Base-by-base conservation (phyloP, 177 flowering plant genomes). In the Vitis hybrid region DNA sequence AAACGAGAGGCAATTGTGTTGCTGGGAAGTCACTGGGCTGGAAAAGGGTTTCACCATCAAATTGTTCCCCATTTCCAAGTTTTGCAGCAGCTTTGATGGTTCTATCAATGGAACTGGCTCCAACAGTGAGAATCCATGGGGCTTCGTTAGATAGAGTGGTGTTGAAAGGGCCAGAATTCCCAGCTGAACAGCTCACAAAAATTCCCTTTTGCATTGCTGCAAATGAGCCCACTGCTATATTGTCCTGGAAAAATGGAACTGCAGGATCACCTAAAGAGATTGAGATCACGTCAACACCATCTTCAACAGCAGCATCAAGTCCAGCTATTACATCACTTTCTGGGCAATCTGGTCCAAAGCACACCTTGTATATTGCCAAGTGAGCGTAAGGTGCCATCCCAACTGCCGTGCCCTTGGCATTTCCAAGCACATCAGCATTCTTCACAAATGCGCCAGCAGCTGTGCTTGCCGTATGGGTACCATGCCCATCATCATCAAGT, bases 231-330 rank as follows among this genome's bases (percentile, higher is more conserved):
- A 83, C 18, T 3, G 80, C 75, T 35, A 77, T 67, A 2, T 24
- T 19, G 66, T 79, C 78, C 0, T 35, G 46, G 54, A 61, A 75
- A 21, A 79, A 79, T 32, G 74, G 73, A 10, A 11, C 27, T 3
- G 80, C 32, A 13, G 9, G 61, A 8, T 66, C 69, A n/a, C 84
- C 84, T 1, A 83, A 57, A 51, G 86, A 83, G 11, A 83, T 63
- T 6, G 84, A 83, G 8, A 83, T 58, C 32, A 81, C 72, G 63
- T 83, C 86, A 3, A 77, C 86, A 9, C 84, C 84, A 35, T 83
- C 86, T 2, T 75, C 76, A 56, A 79, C 52, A 4, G 84, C 81
- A 1, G 76, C 15, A 40, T 81, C 86, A 40, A 83, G 60, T 15
- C 69, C 84, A 3, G 81, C 83, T 12, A 81, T 56, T 40, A 81